Evolutionary conservation across 495 filamentous ascomycete genomes (phyloP).

Genomic region (Penicillium riverlandense): DNA sequence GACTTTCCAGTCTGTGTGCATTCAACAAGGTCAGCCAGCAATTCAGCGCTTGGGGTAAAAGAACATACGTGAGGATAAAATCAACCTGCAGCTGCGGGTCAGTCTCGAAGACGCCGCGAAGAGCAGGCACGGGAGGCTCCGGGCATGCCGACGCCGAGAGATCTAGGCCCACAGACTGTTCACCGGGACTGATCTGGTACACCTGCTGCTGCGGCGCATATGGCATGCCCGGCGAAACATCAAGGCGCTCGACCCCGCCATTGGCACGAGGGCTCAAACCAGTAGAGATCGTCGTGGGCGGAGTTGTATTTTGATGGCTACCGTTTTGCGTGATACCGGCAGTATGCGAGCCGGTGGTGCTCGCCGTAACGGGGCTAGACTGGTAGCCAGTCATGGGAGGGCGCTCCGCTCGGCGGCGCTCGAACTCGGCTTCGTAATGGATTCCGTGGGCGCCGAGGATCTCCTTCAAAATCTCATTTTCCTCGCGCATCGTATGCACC

Average conservation of each 20-base stretch:
- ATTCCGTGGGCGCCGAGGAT: slow-evolving; percentile 71
- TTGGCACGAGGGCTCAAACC: slow-evolving; percentile 27
- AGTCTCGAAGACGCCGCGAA: slow-evolving; percentile 62
- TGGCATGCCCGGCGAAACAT: slow-evolving; percentile 25
- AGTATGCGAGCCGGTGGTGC: slow-evolving; percentile 29
- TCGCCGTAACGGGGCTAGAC: slow-evolving; percentile 26
- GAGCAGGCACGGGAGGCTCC: slow-evolving; percentile 30
- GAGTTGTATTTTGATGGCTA: slow-evolving; percentile 26
- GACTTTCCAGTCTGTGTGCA: slow-evolving; percentile 73
- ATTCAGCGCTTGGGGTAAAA: not conserved
- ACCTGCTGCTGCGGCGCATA: slow-evolving; percentile 26
- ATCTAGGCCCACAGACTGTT: slow-evolving; percentile 27
- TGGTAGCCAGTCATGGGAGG: slow-evolving; percentile 16
- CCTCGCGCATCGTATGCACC: slow-evolving; percentile 35
- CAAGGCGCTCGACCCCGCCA: slow-evolving; percentile 25
- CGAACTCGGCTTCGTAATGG: slow-evolving; percentile 36
- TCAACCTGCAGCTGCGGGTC: slow-evolving; percentile 77
- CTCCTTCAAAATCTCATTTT: slow-evolving; percentile 71
- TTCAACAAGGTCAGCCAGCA: not conserved
- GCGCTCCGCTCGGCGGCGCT: slow-evolving; percentile 31
- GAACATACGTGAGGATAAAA: slow-evolving; percentile 89
- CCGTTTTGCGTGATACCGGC: slow-evolving; percentile 15
- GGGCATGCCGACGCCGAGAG: slow-evolving; percentile 15
- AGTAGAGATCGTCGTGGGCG: slow-evolving; percentile 31
- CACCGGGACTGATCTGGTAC: slow-evolving; percentile 16